A percentile compares a stretch with the other conserved stretches of the same genome.
Conservation (phyloP, 768 basidiomycete genomes). For the Termitomyces sp. region DNA sequence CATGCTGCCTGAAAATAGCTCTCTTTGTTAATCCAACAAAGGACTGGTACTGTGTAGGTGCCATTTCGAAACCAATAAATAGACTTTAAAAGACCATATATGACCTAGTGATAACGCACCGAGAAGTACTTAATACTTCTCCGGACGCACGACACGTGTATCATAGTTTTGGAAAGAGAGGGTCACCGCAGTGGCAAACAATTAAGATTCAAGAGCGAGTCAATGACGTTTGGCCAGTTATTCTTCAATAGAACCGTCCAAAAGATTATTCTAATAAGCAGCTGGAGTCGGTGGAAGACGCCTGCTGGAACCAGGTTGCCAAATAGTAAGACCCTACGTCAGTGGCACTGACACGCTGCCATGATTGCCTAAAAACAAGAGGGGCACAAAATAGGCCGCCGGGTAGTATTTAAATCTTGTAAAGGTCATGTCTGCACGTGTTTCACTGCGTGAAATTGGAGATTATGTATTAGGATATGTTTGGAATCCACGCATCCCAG, state of each 20-base stretch:
- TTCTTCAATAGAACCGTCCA: not conserved
- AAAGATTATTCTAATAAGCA: not conserved
- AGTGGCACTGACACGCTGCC: not conserved
- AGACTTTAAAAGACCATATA: not conserved
- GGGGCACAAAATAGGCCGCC: not conserved
- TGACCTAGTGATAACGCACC: not conserved
- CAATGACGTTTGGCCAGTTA: too few species aligned
- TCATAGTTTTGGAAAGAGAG: not conserved
- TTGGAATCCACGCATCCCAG: too few species aligned
- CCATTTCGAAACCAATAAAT: not conserved
- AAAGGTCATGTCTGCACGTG: too few species aligned
- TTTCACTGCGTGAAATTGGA: too few species aligned
- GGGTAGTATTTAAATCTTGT: not conserved
- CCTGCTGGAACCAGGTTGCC: not conserved
- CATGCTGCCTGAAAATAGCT: not conserved
- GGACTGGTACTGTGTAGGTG: not conserved
- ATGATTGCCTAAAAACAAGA: not conserved
- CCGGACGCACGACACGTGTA: not conserved
- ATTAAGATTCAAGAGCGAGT: not conserved
- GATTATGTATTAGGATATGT: too few species aligned
- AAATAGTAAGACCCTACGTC: not conserved
- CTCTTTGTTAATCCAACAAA: not conserved
- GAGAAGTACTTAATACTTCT: not conserved
- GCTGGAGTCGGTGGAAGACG: not conserved
- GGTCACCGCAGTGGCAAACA: not conserved